phyloP scores from a whole-genome alignment of 805 yeast species.

The Phaffomyces antillensis region DNA sequence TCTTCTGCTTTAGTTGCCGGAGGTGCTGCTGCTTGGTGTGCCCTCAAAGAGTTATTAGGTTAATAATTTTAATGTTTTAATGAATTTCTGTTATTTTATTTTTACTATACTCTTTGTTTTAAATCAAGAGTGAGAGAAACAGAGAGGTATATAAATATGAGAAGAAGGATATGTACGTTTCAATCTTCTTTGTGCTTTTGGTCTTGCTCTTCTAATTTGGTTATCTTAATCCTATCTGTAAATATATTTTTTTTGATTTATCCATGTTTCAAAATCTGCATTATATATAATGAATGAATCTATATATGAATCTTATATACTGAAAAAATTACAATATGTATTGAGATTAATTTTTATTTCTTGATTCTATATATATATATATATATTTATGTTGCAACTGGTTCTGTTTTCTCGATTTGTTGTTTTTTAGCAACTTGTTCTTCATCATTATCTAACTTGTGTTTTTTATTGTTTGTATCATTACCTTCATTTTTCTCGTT shows the following conservation, averaged over 20 bases:
- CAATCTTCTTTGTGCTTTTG: not conserved
- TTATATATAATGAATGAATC: conserved; percentile 3
- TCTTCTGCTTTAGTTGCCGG: conserved; percentile 80
- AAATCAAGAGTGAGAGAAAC: not conserved
- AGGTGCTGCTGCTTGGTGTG: conserved; percentile 93
- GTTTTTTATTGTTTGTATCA: conserved; percentile 16
- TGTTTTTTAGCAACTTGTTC: conserved; percentile 10
- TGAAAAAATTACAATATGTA: not conserved
- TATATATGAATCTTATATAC: not conserved
- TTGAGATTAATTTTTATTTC: not conserved
- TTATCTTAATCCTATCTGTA: conserved; percentile 1
- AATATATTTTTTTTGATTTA: not conserved
- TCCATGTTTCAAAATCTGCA: conserved; percentile 2
- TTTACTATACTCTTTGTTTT: not conserved
- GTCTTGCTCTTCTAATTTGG: not conserved
- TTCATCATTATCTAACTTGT: conserved; percentile 8
- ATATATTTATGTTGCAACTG: conserved; percentile 3
- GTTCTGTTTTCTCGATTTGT: conserved; percentile 8
- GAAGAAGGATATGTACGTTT: no score
- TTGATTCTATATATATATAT: not conserved
- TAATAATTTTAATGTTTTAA: conserved; percentile 1
- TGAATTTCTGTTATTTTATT: not conserved
- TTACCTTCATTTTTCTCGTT: conserved; percentile 2
- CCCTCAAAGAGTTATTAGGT: conserved; percentile 42
- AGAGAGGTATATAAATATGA: no score